phyloP scores from a whole-genome alignment of 1,139 yeast species.

The Pneumocystis wakefieldiae region DNA sequence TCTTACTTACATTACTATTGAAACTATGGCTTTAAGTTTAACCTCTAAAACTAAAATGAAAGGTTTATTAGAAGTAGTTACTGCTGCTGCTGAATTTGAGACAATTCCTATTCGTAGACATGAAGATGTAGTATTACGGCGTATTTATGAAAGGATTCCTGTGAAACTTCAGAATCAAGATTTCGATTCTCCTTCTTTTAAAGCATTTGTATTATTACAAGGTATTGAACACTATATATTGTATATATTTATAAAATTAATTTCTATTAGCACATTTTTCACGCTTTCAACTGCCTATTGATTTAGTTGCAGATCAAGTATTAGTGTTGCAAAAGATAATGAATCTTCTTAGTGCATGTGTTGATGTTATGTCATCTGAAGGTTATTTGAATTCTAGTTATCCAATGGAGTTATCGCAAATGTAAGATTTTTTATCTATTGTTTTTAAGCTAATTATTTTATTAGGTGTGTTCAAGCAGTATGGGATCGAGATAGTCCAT shows the following conservation, averaged over 20 bases:
- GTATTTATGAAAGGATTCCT: constrained; percentile 47
- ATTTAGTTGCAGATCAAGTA: constrained; percentile 43
- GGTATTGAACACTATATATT: not conserved
- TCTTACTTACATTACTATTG: constrained; percentile 51
- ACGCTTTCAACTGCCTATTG: constrained; percentile 44
- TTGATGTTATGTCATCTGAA: constrained; percentile 66
- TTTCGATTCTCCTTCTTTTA: constrained; percentile 38
- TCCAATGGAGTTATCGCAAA: constrained; percentile 80
- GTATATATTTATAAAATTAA: not conserved
- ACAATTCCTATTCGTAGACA: constrained; percentile 43
- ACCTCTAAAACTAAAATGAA: constrained; percentile 43
- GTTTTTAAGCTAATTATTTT: not conserved
- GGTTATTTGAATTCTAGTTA: constrained; percentile 64
- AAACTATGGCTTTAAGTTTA: constrained; percentile 38
- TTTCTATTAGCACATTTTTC: constrained; percentile 46
- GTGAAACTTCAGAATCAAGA: constrained; percentile 32
- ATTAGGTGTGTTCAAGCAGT: constrained; percentile 50
- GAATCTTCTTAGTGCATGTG: constrained; percentile 46
- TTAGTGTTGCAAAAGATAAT: constrained; percentile 36
- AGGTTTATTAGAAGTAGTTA: constrained; percentile 49
- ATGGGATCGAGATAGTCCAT: constrained; percentile 69
- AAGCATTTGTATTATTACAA: constrained; percentile 62
- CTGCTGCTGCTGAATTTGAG: constrained; percentile 60
- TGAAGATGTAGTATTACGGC: constrained; percentile 37
- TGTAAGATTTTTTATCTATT: constrained; percentile 25